Base-by-base conservation (phyloP, 768 basidiomycete species). In the Suillus brevipes region DNA sequence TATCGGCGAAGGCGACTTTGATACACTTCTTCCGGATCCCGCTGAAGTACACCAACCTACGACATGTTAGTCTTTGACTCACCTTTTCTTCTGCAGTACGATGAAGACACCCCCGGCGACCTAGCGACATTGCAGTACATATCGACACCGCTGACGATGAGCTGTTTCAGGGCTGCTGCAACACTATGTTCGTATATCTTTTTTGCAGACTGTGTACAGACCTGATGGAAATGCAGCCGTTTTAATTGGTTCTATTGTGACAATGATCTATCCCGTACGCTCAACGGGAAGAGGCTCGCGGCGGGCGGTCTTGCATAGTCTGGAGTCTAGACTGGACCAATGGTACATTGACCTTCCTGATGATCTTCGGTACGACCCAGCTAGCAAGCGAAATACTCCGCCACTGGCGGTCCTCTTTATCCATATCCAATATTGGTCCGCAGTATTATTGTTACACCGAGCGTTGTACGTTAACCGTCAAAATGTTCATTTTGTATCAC, bases 361-460 rank as follows among this genome's bases (percentile, higher is more conserved):
- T 40, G 75, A 80, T 60, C 80, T 94, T 31, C 82, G 83, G 55
- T 89, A 84, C 70, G 87, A 89, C 66, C 77, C 84, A 42, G 77
- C 83, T 14, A 86, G 81, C 68, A 83, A 84, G 69, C 79, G 84
- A 57, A 77, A 74, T 10, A 73, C 79, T 12, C 89, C 89, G 10
- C 83, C 88, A 5, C 88, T 91, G 1, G 85, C 88, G 61, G 81
- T 92, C 31, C 73, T 92, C 37, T 82, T 86, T 55, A 77, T 93
- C 49, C 89, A 94, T 68, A 81, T 91, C 63, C 82, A 90, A 67
- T 93, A 94, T 73, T 91, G 90, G 86, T 86, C 85, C 8, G 82
- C 89, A 20, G 87, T 93, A 6, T 79, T 94, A 14, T 78, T 94
- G 43, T 80, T 93, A 45, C 85, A 93, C 74, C 84, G 92, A 60